Evolutionary conservation across 176 grass and related monocot genomes (phyloP).

Genomic region (Musa beccarii): DNA sequence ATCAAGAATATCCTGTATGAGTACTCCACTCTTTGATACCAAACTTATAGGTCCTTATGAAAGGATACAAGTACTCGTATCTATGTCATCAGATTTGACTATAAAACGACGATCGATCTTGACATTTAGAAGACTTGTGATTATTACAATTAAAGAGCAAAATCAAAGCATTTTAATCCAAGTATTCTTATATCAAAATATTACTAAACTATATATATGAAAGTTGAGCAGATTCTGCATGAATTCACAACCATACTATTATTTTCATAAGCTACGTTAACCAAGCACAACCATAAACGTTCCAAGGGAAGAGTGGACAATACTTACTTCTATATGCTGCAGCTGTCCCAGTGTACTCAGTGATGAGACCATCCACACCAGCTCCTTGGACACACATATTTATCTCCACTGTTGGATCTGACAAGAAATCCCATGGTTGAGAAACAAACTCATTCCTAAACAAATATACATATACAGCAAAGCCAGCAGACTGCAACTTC

Average conservation of each 20-base stretch:
- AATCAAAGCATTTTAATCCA: neutral
- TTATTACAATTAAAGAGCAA: neutral
- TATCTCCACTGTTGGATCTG: conserved; percentile 49
- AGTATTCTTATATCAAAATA: no score
- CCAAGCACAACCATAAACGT: neutral
- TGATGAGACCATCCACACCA: conserved; percentile 67
- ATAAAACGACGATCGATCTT: no score
- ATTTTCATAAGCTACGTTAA: neutral
- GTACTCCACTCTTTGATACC: no score
- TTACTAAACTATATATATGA: neutral
- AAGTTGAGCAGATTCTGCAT: neutral
- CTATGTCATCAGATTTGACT: no score
- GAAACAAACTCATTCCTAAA: conserved; percentile 68
- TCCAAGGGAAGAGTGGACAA: neutral
- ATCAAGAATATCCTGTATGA: no score
- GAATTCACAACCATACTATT: neutral
- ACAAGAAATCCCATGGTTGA: conserved; percentile 69
- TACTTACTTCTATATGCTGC: conserved; percentile 49
- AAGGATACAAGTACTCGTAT: no score
- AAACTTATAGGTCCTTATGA: no score
- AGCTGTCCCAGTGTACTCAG: conserved; percentile 60
- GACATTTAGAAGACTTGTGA: neutral
- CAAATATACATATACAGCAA: conserved; percentile 55
- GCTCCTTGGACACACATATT: conserved; percentile 45
- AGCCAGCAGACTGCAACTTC: conserved; percentile 42